Evolutionary conservation across 805 yeast genomes (phyloP).

Genomic region (Naumovozyma baii): DNA sequence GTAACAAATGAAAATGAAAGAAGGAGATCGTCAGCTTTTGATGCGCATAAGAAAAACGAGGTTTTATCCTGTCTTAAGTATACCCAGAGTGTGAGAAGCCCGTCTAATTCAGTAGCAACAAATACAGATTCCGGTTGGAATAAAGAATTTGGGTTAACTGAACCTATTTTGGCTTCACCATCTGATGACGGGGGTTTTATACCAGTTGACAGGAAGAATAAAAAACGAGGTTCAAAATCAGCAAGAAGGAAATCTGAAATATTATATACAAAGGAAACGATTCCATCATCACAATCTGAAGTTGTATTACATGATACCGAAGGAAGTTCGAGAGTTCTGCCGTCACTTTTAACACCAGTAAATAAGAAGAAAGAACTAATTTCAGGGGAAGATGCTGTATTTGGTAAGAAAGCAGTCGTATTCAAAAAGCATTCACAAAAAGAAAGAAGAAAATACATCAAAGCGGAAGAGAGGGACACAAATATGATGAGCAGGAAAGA

Average conservation of each 20-base stretch:
- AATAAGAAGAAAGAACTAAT: not conserved
- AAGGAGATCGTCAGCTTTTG: constrained; percentile 5
- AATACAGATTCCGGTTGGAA: constrained; percentile 2
- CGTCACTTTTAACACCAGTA: not conserved
- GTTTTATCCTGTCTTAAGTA: too few relatives aligned
- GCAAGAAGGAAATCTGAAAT: not conserved
- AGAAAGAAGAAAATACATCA: constrained; percentile 15
- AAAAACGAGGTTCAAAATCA: constrained; percentile 7
- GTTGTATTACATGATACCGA: constrained; percentile 12
- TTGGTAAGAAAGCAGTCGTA: constrained; percentile 8
- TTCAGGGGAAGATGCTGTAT: not conserved
- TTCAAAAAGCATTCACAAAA: constrained; percentile 26
- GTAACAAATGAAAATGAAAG: not conserved
- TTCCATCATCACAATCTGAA: constrained; percentile 4
- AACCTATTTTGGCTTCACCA: too few relatives aligned
- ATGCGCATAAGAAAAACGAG: not conserved
- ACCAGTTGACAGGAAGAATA: constrained; percentile 13
- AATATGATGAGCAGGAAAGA: too few relatives aligned
- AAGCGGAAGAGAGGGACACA: too few relatives aligned
- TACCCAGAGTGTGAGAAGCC: not conserved
- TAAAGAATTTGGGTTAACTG: too few relatives aligned
- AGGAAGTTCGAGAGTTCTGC: not conserved
- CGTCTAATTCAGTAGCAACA: not conserved
- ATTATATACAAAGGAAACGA: not conserved
- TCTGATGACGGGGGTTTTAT: constrained; percentile 13